phyloP scores from a whole-genome alignment of 106 monocot genomes.

The Dendrobium officinale region DNA sequence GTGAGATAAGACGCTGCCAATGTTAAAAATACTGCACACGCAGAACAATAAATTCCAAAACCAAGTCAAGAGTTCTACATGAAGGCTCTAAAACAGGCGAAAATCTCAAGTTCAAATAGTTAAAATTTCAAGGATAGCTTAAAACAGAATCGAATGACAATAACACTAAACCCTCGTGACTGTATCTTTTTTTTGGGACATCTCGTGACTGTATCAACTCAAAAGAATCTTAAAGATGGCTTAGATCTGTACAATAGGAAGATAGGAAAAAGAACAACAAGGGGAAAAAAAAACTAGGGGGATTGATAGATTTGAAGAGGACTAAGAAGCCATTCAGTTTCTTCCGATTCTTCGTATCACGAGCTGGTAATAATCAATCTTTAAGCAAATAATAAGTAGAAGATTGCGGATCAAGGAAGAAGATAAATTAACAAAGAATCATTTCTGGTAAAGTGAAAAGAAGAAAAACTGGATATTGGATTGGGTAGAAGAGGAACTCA shows the following conservation, averaged over 20 bases:
- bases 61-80: neutral
- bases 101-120: neutral
- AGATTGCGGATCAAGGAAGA: neutral
- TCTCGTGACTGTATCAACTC: too few relatives aligned
- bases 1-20: neutral
- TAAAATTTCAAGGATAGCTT: neutral
- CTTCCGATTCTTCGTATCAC: neutral
- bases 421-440: neutral
- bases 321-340: neutral
- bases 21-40: neutral
- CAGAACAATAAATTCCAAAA: neutral
- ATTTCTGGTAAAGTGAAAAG: neutral
- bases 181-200: too few relatives aligned
- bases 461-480: neutral
- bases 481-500: slow-evolving; percentile 15
- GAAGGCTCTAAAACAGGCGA: neutral
- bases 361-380: neutral
- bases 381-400: neutral
- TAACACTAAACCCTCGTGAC: too few relatives aligned
- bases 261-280: too few relatives aligned
- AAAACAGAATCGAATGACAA: too few relatives aligned
- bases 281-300: too few relatives aligned
- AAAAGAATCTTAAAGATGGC: neutral
- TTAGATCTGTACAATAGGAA: neutral
- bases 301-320: neutral